Base-by-base conservation (phyloP, 192 early-diverging fungal species). In the Coemansia reversa region DNA sequence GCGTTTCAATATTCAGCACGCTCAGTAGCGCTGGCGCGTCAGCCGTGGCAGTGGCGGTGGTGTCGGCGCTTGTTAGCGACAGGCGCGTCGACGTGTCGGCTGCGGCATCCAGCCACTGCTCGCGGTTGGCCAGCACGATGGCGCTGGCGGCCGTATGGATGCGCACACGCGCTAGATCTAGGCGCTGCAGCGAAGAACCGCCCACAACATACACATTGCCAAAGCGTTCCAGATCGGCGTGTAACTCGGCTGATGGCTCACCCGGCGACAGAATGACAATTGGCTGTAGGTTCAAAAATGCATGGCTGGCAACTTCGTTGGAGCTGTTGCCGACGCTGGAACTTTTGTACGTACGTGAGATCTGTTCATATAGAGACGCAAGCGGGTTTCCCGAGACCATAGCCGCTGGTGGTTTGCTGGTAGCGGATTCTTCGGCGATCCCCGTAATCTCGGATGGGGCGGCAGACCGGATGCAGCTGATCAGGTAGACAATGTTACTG, bases 21-120 rank as follows among this genome's bases (percentile, higher is more conserved):
- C 79, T 72, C 61, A 92, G 74, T 4, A 92, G 67, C 8, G 85
- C 84, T 3, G 86, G 74, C 18, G 90, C 83, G 64, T 92, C 90
- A 7, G 86, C 85, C 3, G 76, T 79, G 11, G 79, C 79, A 8
- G 79, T 76, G 9, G 79, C 63, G 23, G 79, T 74, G 0, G 79
- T 82, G 57, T 82, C 79, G 0, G 74, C 75, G 0, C 74, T 71
- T 7, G 79, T 66, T 22, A 82, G 79, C 51, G 74, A 76, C 18
- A 74, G 57, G 53, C 42, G 62, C 19, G 61, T 73, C 7, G 66
- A 42, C 0, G 77, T 64, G 45, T 84, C 83, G 9, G 72, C 65
- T 0, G 69, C 74, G 0, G 71, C 68, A 5, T 32, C 47, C 53
- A 84, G 62, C 53, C 83, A 65, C 35, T 76, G 71, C 47, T 82